These are phyloP conservation scores for Podospora didyma DNA, from an alignment of 495 filamentous ascomycete species.

Conservation along the genomic window DNA sequence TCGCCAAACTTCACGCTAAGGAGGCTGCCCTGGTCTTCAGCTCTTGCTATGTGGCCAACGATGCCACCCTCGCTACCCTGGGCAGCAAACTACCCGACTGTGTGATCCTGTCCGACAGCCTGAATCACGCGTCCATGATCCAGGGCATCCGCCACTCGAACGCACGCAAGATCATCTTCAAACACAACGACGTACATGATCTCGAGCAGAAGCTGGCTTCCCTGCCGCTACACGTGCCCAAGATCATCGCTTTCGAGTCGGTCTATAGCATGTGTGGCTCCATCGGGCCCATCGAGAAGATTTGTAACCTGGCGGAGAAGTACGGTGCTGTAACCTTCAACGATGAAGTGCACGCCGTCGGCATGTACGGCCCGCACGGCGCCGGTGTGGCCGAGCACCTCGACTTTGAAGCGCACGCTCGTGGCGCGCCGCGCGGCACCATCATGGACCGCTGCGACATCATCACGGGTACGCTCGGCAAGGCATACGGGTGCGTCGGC, in stretches of 20 bases:
- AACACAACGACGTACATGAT: slow-evolving; percentile 90
- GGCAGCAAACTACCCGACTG: slow-evolving; percentile 95
- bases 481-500: slow-evolving; percentile 96
- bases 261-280: slow-evolving; percentile 99
- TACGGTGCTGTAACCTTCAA: slow-evolving; percentile 97
- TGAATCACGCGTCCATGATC: slow-evolving; percentile 99
- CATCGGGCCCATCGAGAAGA: slow-evolving; percentile 90
- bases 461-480: slow-evolving; percentile 94
- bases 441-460: slow-evolving; percentile 96
- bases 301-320: slow-evolving; percentile 93
- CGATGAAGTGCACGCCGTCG: slow-evolving; percentile 97
- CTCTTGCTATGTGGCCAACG: slow-evolving; percentile 97
- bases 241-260: slow-evolving; percentile 98
- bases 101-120: slow-evolving; percentile 89
- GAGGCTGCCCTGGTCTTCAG: slow-evolving; percentile 90
- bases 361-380: slow-evolving; percentile 97
- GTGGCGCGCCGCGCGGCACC: slow-evolving; percentile 69
- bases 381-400: slow-evolving; percentile 97
- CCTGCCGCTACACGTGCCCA: slow-evolving; percentile 76
- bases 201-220: slow-evolving; percentile 87
- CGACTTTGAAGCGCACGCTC: slow-evolving; percentile 76
- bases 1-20: slow-evolving; percentile 87
- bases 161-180: slow-evolving; percentile 95
- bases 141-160: slow-evolving; percentile 97
- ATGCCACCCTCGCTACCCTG: slow-evolving; percentile 92